Conservation (phyloP, 495 filamentous ascomycete genomes). For the Penicillium angulare region DNA sequence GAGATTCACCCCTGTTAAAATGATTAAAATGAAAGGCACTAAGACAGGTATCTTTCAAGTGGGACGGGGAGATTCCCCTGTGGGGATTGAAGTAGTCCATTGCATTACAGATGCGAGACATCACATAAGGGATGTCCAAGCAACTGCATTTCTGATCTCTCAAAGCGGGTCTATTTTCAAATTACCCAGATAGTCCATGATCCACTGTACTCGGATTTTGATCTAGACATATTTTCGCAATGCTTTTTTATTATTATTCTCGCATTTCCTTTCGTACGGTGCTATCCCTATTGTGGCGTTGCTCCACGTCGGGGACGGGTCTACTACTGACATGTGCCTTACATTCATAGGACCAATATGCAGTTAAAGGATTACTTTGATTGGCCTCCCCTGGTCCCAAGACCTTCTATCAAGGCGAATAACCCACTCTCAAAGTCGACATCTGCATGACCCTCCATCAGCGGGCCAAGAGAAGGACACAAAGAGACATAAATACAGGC, state of each 20-base stretch:
- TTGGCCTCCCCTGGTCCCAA: constrained; percentile 21
- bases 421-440: constrained; percentile 8
- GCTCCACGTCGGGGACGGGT: constrained; percentile 16
- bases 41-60: too few species aligned
- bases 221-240: constrained; percentile 2
- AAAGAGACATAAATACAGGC: constrained; percentile 24
- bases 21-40: too few species aligned
- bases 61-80: too few species aligned
- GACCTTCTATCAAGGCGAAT: constrained; percentile 15
- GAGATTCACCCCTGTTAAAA: constrained; percentile 4
- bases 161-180: constrained; percentile 14
- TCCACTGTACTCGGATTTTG: constrained; percentile 5
- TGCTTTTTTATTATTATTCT: too few species aligned
- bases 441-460: constrained; percentile 14
- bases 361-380: constrained; percentile 14
- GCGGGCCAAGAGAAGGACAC: not conserved
- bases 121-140: constrained; percentile 23
- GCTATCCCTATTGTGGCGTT: constrained; percentile 19
- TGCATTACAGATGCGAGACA: constrained; percentile 20
- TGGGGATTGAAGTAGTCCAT: not conserved
- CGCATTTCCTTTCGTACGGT: not conserved
- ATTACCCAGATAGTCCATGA: constrained; percentile 15
- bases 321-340: constrained; percentile 30
- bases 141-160: constrained; percentile 8
- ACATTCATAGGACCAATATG: constrained; percentile 23